Conservation (phyloP, 257 asterid species). For the Scutellaria baicalensis region DNA sequence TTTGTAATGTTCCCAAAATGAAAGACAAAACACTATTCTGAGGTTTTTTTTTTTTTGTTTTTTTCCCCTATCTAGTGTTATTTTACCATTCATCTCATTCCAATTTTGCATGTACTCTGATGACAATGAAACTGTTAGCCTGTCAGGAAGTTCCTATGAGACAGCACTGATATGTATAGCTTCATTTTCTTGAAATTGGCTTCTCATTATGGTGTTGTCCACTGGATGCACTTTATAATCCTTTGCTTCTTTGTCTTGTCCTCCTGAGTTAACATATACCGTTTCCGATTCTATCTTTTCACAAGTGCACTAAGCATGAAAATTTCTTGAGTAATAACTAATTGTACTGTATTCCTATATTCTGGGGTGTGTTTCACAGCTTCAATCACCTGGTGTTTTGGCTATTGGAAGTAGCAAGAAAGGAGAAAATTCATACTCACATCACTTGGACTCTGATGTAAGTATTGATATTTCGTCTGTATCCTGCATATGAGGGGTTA, state of each 20-base stretch:
- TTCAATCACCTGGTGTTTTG: slow-evolving; percentile 94
- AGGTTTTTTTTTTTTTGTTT: background rate
- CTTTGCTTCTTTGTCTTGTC: background rate
- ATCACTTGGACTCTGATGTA: slow-evolving; percentile 92
- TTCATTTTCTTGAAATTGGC: background rate
- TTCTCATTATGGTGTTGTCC: background rate
- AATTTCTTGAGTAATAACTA: background rate
- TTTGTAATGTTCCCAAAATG: background rate
- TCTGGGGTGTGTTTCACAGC: slow-evolving; percentile 38
- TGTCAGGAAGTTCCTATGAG: background rate
- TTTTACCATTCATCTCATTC: background rate
- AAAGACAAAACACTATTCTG: background rate
- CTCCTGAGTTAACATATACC: background rate
- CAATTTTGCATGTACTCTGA: background rate
- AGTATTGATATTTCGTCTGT: slow-evolving; percentile 20
- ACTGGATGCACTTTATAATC: background rate
- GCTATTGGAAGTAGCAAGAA: slow-evolving; percentile 97
- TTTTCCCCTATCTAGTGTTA: background rate
- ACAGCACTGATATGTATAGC: background rate
- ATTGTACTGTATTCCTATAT: background rate
- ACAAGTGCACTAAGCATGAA: background rate
- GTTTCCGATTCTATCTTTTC: slow-evolving; percentile 9
- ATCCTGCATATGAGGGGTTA: background rate
- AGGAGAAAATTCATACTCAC: slow-evolving; percentile 96
- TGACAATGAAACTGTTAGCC: background rate